Evolutionary conservation across 139 green algal species (phyloP).

Genomic region (Picochlorum sp.): DNA sequence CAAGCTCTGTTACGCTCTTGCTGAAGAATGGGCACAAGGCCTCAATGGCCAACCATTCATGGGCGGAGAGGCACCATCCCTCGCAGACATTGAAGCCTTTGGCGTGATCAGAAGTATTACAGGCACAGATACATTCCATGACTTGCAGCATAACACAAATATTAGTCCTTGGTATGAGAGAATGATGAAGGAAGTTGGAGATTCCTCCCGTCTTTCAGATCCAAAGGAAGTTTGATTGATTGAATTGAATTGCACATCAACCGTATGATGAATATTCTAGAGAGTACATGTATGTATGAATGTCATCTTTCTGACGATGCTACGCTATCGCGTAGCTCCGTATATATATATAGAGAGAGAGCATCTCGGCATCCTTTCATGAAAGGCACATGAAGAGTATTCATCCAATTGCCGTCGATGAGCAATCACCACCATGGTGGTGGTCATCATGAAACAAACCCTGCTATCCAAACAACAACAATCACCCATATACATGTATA

Average conservation of each 20-base stretch:
- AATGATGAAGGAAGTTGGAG: constrained; percentile 54
- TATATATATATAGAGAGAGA: too few species aligned
- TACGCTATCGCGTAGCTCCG: too few species aligned
- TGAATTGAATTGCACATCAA: background rate
- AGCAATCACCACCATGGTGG: too few species aligned
- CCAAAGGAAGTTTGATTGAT: background rate
- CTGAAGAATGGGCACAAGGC: constrained; percentile 43
- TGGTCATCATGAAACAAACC: too few species aligned
- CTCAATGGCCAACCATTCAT: constrained; percentile 27
- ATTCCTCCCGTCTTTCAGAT: constrained; percentile 17
- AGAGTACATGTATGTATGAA: too few species aligned
- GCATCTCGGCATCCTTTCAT: too few species aligned
- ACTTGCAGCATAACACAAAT: constrained; percentile 65
- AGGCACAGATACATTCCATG: constrained; percentile 73
- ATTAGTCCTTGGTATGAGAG: constrained; percentile 63
- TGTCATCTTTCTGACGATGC: too few species aligned
- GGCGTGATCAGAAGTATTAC: constrained; percentile 76
- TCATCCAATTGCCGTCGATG: too few species aligned
- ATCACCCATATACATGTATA: background rate
- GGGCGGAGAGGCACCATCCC: constrained; percentile 65
- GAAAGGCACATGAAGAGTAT: too few species aligned
- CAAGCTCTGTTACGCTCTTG: constrained; percentile 65
- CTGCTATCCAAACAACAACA: too few species aligned
- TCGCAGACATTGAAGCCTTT: constrained; percentile 87
- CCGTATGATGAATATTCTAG: too few species aligned